phyloP scores from a whole-genome alignment of 192 early-diverging fungal species.

The Podila minutissima region DNA sequence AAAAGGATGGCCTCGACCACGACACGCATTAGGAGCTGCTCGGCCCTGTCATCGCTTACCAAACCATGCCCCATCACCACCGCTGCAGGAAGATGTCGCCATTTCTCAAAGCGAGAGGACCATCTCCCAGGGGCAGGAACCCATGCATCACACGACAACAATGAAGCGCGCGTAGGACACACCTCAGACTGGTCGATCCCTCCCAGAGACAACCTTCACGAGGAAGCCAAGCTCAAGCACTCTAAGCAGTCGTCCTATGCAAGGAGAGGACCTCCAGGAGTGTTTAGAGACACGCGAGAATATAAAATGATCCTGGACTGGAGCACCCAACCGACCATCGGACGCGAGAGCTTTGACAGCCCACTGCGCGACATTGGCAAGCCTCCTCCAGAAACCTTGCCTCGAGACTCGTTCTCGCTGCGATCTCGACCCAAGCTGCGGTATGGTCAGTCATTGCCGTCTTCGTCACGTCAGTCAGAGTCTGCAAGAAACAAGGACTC shows the following conservation, averaged over 20 bases:
- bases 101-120: neutral
- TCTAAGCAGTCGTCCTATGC: neutral
- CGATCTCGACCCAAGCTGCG: neutral
- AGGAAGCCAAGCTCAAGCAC: neutral
- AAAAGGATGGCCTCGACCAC: neutral
- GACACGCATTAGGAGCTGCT: neutral
- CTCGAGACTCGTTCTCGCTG: neutral
- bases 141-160: neutral
- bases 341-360: neutral
- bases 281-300: neutral
- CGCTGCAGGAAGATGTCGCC: neutral
- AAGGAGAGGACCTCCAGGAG: neutral
- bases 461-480: neutral
- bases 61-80: neutral
- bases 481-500: neutral
- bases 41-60: neutral
- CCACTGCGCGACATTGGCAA: slow-evolving; percentile 2
- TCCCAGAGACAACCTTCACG: neutral
- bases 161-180: neutral
- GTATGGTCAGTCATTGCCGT: neutral
- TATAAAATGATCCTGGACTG: slow-evolving; percentile 1
- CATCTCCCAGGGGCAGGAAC: neutral
- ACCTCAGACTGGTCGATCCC: neutral
- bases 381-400: neutral
- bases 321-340: neutral